These are phyloP conservation scores for Leavenworthia alabamica DNA, from an alignment of 345 rosid genomes.

Conservation along the genomic window DNA sequence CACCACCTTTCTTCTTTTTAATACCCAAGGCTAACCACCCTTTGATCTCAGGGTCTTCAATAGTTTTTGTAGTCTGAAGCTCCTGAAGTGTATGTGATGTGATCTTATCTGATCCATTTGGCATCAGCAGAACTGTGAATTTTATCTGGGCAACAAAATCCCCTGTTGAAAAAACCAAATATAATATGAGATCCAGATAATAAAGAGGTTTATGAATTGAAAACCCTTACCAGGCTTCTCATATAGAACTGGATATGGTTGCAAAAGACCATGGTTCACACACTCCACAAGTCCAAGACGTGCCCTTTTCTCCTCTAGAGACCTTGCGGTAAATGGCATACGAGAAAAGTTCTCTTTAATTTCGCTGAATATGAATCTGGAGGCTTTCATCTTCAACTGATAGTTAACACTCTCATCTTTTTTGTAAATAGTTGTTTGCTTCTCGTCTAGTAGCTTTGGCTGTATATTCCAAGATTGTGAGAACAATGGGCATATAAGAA, in stretches of 20 bases:
- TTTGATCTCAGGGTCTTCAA: conserved; percentile 90
- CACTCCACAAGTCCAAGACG: conserved; percentile 92
- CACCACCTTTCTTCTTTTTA: conserved; percentile 94
- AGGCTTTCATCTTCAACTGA: conserved; percentile 96
- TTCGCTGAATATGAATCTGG: conserved; percentile 94
- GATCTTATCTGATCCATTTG: conserved; percentile 89
- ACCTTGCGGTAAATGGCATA: conserved; percentile 93
- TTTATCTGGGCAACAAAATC: conserved; percentile 86
- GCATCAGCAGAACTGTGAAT: conserved; percentile 91
- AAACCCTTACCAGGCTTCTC: conserved; percentile 74
- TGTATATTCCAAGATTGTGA: conserved; percentile 31
- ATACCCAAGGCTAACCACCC: conserved; percentile 92
- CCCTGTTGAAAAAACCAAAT: conserved; percentile 35
- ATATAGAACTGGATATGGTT: conserved; percentile 92
- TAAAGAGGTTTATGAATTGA: background rate
- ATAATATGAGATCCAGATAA: background rate
- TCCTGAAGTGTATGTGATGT: conserved; percentile 78
- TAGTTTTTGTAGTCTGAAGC: conserved; percentile 58
- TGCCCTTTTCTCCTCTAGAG: conserved; percentile 97
- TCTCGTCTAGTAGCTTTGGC: conserved; percentile 96
- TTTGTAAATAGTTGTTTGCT: conserved; percentile 87
- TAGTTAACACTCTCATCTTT: conserved; percentile 78
- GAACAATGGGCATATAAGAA: background rate
- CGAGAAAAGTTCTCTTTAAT: conserved; percentile 68
- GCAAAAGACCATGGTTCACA: conserved; percentile 89